Conservation (phyloP, 345 rosid species). For the Toxicodendron radicans region DNA sequence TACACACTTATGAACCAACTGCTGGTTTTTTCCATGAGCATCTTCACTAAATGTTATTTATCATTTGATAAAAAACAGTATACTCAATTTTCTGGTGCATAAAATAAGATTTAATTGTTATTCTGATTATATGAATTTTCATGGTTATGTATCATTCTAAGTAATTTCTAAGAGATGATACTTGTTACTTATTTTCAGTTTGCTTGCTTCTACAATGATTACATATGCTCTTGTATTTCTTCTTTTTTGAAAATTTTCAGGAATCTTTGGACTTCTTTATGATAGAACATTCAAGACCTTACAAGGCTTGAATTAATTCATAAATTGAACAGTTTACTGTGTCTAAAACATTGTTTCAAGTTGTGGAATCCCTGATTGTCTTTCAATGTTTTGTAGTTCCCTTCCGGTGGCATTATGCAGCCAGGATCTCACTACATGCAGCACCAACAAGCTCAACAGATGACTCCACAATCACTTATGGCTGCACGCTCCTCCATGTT, state of each 20-base stretch:
- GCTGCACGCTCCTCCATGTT: slow-evolving; percentile 90
- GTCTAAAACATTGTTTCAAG: not conserved
- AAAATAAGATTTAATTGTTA: not conserved
- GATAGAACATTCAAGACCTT: not conserved
- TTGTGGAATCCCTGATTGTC: slow-evolving; percentile 8
- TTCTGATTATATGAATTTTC: not conserved
- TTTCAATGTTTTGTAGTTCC: slow-evolving; percentile 46
- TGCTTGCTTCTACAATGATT: not conserved
- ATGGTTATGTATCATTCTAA: not conserved
- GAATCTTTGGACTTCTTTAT: not conserved
- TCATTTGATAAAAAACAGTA: not conserved
- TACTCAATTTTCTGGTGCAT: slow-evolving; percentile 5
- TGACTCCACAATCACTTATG: slow-evolving; percentile 87
- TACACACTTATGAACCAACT: no score
- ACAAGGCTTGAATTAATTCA: not conserved
- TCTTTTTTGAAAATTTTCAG: not conserved
- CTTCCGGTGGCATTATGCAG: slow-evolving; percentile 70
- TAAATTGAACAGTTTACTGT: not conserved
- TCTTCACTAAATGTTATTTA: not conserved
- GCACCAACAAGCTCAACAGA: slow-evolving; percentile 87
- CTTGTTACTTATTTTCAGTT: not conserved
- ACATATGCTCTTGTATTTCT: not conserved
- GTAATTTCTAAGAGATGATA: not conserved
- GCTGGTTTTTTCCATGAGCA: not conserved
- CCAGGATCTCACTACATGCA: slow-evolving; percentile 87